Evolutionary conservation across 768 basidiomycete species (phyloP).

Genomic region (Hysterangium stoloniferum): DNA sequence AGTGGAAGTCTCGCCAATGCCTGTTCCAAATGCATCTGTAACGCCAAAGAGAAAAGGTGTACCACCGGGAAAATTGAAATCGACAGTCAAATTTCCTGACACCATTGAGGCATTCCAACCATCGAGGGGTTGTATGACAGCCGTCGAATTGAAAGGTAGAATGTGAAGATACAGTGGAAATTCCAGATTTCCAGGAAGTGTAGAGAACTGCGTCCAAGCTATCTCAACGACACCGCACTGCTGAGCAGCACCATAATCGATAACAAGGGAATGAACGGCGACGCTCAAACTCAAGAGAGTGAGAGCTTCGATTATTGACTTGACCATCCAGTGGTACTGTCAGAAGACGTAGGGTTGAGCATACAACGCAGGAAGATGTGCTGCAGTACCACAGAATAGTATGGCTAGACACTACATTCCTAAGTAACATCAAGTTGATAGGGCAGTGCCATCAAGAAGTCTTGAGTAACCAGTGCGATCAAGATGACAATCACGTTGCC

Average conservation of each 20-base stretch:
- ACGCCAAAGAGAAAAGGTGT: slow-evolving; percentile 1
- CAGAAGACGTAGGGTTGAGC: not conserved
- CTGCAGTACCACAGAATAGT: not conserved
- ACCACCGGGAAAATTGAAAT: not conserved
- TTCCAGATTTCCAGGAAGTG: not conserved
- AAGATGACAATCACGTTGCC: too few relatives aligned
- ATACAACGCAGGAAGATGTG: not conserved
- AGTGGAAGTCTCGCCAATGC: not conserved
- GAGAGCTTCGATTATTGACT: slow-evolving; percentile 1
- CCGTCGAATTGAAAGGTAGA: not conserved
- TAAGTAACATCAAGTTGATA: not conserved
- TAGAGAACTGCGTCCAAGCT: slow-evolving; percentile 4
- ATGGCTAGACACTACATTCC: not conserved
- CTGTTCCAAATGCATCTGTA: not conserved
- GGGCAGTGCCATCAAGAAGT: not conserved
- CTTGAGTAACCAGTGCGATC: not conserved
- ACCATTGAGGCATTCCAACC: slow-evolving; percentile 2
- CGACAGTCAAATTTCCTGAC: not conserved
- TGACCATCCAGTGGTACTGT: not conserved
- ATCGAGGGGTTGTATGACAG: not conserved
- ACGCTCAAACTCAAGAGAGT: not conserved
- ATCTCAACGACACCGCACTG: slow-evolving; percentile 6
- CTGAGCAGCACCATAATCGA: slow-evolving; percentile 2
- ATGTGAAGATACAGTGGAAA: slow-evolving; percentile 6
- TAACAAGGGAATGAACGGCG: not conserved